Evolutionary conservation across 2,329 filamentous ascomycete genomes (phyloP).

Genomic region (Hypoxylon sp.): DNA sequence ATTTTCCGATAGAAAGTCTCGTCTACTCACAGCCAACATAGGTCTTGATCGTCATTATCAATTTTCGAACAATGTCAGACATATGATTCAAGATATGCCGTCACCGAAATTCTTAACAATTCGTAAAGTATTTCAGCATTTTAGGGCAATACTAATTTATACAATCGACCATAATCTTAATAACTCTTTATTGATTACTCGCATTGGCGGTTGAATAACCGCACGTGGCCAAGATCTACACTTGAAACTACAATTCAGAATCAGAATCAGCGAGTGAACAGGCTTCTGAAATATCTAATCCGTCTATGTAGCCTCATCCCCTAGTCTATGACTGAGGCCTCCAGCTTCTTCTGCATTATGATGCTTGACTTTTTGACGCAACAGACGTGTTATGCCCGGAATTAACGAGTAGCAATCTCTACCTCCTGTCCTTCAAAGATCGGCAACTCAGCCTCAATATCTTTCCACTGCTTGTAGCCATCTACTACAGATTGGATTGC

Average conservation of each 20-base stretch:
- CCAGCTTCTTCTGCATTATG: constrained; percentile 15
- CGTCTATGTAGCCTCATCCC: constrained; percentile 19
- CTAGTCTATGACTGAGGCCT: constrained; percentile 27
- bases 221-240: constrained; percentile 34
- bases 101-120: not conserved
- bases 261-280: constrained; percentile 16
- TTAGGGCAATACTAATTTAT: not conserved
- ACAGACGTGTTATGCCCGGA: constrained; percentile 7
- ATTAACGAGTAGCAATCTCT: constrained; percentile 55
- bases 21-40: not conserved
- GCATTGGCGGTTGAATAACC: constrained; percentile 8
- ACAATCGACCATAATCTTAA: not conserved
- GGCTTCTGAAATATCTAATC: constrained; percentile 30
- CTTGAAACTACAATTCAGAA: constrained; percentile 39
- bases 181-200: not conserved
- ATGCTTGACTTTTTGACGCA: constrained; percentile 18
- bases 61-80: not conserved
- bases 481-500: constrained; percentile 71
- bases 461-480: constrained; percentile 71
- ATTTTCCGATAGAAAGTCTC: constrained; percentile 12
- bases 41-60: constrained; percentile 1
- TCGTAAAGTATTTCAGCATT: not conserved
- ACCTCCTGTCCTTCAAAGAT: constrained; percentile 85
- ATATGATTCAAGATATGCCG: not conserved
- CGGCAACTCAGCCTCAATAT: constrained; percentile 83